Percentiles rank a stretch among this genome's conserved stretches.
phyloP scores from a whole-genome alignment of 2,329 filamentous ascomycete genomes.

The Akanthomyces dipterigenus region DNA sequence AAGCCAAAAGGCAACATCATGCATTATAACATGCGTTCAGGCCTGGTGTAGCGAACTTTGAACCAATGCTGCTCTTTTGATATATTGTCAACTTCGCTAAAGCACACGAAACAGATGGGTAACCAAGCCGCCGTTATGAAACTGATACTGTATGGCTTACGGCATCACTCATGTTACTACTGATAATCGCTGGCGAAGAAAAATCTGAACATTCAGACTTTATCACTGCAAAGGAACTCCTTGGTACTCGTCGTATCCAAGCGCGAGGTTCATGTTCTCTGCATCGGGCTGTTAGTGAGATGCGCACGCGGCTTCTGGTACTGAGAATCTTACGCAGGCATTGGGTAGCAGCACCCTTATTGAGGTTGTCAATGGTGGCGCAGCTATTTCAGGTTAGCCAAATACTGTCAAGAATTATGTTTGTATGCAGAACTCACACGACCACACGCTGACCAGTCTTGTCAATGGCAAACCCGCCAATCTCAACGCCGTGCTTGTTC shows the following conservation, averaged over 20 bases:
- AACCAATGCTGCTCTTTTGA: no score
- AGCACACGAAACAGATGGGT: no score
- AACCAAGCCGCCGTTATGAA: no score
- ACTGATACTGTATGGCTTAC: no score
- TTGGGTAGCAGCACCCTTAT: conserved; percentile 90
- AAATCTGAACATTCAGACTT: background rate
- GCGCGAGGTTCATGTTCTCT: conserved; percentile 13
- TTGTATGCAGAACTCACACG: conserved; percentile 34
- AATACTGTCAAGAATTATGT: background rate
- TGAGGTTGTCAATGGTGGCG: conserved; percentile 85
- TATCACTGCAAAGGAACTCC: background rate
- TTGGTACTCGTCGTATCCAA: conserved; percentile 10
- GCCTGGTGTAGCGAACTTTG: no score
- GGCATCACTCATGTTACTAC: no score
- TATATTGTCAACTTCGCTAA: no score
- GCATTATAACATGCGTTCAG: no score
- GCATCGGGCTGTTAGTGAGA: background rate
- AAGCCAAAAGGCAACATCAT: no score
- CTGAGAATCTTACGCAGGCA: conserved; percentile 66
- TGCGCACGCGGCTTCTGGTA: background rate
- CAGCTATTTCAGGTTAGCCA: conserved; percentile 36
- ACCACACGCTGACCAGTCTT: conserved; percentile 84
- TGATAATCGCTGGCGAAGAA: no score
- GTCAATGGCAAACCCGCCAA: conserved; percentile 93
- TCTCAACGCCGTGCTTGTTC: conserved; percentile 82